Base-by-base conservation (phyloP, 1,139 yeast species). In the Saccharomycopsis crataegensis region DNA sequence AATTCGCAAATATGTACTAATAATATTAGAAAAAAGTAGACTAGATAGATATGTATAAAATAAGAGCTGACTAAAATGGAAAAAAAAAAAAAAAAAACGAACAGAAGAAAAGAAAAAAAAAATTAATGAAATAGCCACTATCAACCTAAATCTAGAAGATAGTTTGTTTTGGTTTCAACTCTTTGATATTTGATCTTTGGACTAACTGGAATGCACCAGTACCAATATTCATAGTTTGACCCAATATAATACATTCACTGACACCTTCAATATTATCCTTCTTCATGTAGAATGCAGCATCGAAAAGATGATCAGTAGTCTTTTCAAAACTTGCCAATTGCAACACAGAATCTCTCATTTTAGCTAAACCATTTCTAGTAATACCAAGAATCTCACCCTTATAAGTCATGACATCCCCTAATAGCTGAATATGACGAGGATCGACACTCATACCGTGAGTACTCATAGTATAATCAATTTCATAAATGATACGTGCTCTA, bases 401-500 rank as follows among this genome's bases (percentile, higher is more conserved):
- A 69, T 89, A 94, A 0, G 98, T 89, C 99, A 94, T 94, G 55
- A 94, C 99, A 68, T 94, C 99, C 59, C 99, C 99, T 59, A 94
- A 74, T 52, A 94, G 74, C 72, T 93, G 99, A 67, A 94, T 90
- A 71, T 94, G 99, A 76, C 99, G 96, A 59, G 99, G 99, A 75
- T 94, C 99, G 56, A 94, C 98, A 68, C 96, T 88, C 99, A 94
- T 94, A 70, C 99, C 99, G 76, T 94, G 99, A 70, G 90, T 89
- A 69, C 96, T 84, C 99, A 94, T 94, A 55, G 99, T 94, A 65
- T 91, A 90, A 68, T 89, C 96, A 68, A 94, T 93, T 74, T 94
- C 99, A 60, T 83, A 83, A 65, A 93, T 86, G 67, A 94, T 94
- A 61, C 96, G 84, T 0, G 90, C 75, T 68, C 99, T 79, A 1